Evolutionary conservation across 176 grass and related monocot species (phyloP).

Genomic region (Musa troglodytarum): DNA sequence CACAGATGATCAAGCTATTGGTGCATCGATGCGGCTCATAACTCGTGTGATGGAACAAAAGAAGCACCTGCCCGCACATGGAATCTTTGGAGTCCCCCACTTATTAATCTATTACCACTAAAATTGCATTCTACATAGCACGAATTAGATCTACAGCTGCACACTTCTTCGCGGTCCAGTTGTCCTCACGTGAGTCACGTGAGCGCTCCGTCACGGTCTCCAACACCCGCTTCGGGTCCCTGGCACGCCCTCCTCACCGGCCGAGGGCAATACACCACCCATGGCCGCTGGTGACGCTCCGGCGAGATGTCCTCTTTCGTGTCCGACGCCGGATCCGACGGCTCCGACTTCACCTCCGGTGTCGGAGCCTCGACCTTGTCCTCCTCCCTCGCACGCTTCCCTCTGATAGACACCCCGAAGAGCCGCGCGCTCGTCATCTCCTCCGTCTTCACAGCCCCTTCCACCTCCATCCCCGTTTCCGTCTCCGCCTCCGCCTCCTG

Average conservation of each 20-base stretch:
- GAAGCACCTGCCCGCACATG: too few species aligned
- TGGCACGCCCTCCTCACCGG: not conserved
- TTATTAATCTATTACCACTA: too few species aligned
- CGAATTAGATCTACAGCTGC: too few species aligned
- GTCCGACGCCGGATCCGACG: not conserved
- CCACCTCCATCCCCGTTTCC: not conserved
- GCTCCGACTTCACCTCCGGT: slow-evolving; percentile 11
- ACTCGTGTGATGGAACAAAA: too few species aligned
- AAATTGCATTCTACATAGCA: too few species aligned
- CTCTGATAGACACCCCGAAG: not conserved
- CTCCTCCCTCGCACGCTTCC: not conserved
- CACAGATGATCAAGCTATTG: too few species aligned
- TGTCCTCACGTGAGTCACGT: slow-evolving; percentile 16
- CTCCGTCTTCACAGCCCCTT: not conserved
- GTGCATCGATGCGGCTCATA: too few species aligned
- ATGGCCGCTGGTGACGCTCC: not conserved
- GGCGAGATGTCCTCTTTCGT: not conserved
- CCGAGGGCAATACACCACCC: slow-evolving; percentile 10
- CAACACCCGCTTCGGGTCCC: not conserved
- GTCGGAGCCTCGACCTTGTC: not conserved
- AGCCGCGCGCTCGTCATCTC: not conserved
- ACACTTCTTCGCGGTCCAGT: not conserved
- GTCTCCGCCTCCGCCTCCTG: not conserved
- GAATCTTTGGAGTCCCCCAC: too few species aligned
- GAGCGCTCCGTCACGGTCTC: not conserved